A percentile compares a stretch with the other conserved stretches of the same genome.
phyloP scores from a whole-genome alignment of 768 basidiomycete genomes.

The Inosperma sp. region DNA sequence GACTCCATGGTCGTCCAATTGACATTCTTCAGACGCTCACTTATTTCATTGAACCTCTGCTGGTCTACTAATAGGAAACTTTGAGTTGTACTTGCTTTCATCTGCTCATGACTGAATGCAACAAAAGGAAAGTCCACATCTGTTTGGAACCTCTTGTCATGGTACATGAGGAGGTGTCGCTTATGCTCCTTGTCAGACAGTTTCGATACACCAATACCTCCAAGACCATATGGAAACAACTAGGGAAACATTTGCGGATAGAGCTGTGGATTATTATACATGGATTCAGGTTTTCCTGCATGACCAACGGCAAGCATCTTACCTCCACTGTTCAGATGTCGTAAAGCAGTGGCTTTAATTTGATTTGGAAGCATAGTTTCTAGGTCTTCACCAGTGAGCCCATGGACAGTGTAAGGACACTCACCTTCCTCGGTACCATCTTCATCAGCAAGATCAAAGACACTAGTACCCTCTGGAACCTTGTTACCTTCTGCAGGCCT shows the following conservation, averaged over 20 bases:
- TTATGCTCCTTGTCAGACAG: constrained; percentile 26
- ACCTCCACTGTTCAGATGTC: constrained; percentile 24
- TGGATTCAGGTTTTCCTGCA: constrained; percentile 20
- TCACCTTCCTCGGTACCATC: constrained; percentile 26
- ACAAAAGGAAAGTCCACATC: constrained; percentile 35
- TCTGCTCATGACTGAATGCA: constrained; percentile 38
- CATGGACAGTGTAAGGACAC: constrained; percentile 39
- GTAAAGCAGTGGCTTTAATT: constrained; percentile 22
- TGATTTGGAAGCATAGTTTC: constrained; percentile 15
- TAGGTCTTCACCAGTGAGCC: constrained; percentile 27
- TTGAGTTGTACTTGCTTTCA: constrained; percentile 24
- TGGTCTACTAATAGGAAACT: constrained; percentile 27
- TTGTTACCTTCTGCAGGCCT: constrained; percentile 16
- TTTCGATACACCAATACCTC: constrained; percentile 26
- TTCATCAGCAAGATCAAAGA: constrained; percentile 25
- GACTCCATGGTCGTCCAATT: constrained; percentile 18
- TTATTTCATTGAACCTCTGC: constrained; percentile 23
- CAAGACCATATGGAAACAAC: constrained; percentile 39
- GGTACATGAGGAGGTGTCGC: constrained; percentile 31
- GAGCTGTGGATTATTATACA: constrained; percentile 31
- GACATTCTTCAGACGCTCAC: constrained; percentile 18
- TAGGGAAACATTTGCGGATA: constrained; percentile 38
- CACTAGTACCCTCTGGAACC: constrained; percentile 22
- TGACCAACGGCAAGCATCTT: constrained; percentile 30
- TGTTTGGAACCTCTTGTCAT: constrained; percentile 37